Base-by-base conservation (phyloP, 495 filamentous ascomycete genomes). In the Annulohypoxylon maeteangense region DNA sequence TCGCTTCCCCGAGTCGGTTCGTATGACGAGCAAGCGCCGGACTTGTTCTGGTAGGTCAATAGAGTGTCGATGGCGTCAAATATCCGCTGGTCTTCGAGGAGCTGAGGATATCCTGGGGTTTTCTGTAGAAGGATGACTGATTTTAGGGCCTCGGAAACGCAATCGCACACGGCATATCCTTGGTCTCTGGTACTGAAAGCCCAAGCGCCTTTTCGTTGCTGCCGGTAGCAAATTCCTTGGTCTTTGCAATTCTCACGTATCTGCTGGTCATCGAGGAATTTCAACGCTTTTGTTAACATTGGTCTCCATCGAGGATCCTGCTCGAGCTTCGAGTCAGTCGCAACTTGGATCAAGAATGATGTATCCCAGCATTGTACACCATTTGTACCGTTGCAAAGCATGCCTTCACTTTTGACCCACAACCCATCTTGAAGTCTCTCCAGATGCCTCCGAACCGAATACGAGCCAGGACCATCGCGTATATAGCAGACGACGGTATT, bases 311-410 rank as follows among this genome's bases (percentile, higher is more conserved):
- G 89, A 3, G 90, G 87, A 51, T 95, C 89, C 51, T 89, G 81
- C 16, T 92, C 91, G 53, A 98, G 86, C 0, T 93, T 93, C 40
- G 92, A 90, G 62, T 92, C 92, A 62, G 91, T 84, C 29, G 92
- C 86, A 7, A 90, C 89, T 77, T 97, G 94, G 22, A 97, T 93
- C 42, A 90, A 80, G 75, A 97, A 98, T 0, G 92, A 85, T 0
- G 95, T 99, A 75, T 99, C 95, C 95, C 95, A 99, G 45, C 88
- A 91, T 80, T 99, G 95, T 12, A 97, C 93, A 14, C 95, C 95
- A 74, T 99, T 98, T 34, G 95, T 99, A 34, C 95, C 95, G 77
- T 98, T 98, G 78, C 90, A 90, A 18, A 98, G 83, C 92, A 99
- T 93, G 25, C 95, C 95, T 78, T 98, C 95, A 42, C 87, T 67